Evolutionary conservation across 495 filamentous ascomycete genomes (phyloP).

Genomic region (Rusavskia elegans): DNA sequence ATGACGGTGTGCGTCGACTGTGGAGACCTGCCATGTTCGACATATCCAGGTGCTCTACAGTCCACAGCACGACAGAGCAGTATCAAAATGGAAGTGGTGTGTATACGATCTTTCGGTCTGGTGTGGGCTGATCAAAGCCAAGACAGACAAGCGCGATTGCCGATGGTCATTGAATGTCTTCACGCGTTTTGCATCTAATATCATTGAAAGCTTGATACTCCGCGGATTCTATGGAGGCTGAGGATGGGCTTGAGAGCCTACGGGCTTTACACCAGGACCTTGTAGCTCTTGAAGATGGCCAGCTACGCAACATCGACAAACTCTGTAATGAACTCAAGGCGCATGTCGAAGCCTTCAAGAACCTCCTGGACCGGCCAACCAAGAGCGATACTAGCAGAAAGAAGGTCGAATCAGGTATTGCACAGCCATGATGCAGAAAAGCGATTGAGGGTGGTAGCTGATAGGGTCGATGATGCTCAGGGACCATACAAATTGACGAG

Average conservation of each 20-base stretch:
- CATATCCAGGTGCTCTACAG: too few species aligned
- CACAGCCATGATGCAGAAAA: too few species aligned
- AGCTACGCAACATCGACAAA: constrained; percentile 43
- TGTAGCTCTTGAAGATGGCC: constrained; percentile 43
- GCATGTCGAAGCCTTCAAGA: constrained; percentile 55
- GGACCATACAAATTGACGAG: constrained; percentile 52
- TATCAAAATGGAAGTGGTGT: too few species aligned
- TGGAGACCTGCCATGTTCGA: too few species aligned
- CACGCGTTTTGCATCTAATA: too few species aligned
- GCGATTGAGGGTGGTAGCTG: too few species aligned
- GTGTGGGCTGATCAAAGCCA: not conserved
- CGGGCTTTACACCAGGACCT: constrained; percentile 69
- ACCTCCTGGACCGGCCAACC: constrained; percentile 57
- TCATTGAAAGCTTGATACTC: too few species aligned
- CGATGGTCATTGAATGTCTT: not conserved
- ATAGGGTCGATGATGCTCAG: constrained; percentile 22
- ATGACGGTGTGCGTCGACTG: too few species aligned
- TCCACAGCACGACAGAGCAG: too few species aligned
- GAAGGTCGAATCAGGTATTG: constrained; percentile 35
- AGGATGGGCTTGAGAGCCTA: constrained; percentile 48
- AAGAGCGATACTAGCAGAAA: constrained; percentile 55
- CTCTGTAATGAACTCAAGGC: constrained; percentile 51
- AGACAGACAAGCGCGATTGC: not conserved
- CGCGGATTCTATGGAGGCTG: constrained; percentile 43
- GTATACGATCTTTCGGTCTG: too few species aligned